Evolutionary conservation across 306 rosid genomes (phyloP).

Genomic region (Vachellia collinsii): DNA sequence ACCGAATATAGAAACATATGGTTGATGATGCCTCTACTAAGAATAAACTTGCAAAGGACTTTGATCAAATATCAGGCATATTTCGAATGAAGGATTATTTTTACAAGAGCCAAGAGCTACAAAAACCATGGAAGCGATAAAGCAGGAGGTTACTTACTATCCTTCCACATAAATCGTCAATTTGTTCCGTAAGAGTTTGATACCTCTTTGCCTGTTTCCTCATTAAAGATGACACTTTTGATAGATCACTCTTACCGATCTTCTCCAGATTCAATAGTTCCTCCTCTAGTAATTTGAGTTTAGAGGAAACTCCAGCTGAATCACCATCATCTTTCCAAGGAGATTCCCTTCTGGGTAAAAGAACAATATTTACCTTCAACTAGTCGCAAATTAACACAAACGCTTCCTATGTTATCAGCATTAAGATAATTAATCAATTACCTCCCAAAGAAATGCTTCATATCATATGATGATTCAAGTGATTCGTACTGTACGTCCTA

Average conservation of each 20-base stretch:
- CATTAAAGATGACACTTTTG: constrained; percentile 62
- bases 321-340: constrained; percentile 89
- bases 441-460: constrained; percentile 77
- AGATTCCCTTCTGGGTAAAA: constrained; percentile 63
- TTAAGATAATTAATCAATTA: constrained; percentile 35
- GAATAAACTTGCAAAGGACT: too few relatives aligned
- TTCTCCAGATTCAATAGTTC: constrained; percentile 74
- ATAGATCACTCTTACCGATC: constrained; percentile 55
- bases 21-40: too few relatives aligned
- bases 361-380: constrained; percentile 35
- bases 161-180: constrained; percentile 71
- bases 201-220: constrained; percentile 84
- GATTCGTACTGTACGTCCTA: constrained; percentile 83
- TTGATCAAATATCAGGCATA: background rate
- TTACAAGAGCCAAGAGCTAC: background rate
- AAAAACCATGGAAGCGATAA: constrained; percentile 3
- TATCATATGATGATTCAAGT: constrained; percentile 58
- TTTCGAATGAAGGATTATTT: background rate
- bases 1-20: too few relatives aligned
- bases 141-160: constrained; percentile 54
- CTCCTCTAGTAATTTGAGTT: constrained; percentile 75
- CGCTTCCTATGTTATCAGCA: background rate
- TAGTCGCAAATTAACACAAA: constrained; percentile 38
- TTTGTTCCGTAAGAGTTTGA: constrained; percentile 72
- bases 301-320: constrained; percentile 69